Conservation (phyloP, 2,329 filamentous ascomycete species). For the Fusarium globosum region DNA sequence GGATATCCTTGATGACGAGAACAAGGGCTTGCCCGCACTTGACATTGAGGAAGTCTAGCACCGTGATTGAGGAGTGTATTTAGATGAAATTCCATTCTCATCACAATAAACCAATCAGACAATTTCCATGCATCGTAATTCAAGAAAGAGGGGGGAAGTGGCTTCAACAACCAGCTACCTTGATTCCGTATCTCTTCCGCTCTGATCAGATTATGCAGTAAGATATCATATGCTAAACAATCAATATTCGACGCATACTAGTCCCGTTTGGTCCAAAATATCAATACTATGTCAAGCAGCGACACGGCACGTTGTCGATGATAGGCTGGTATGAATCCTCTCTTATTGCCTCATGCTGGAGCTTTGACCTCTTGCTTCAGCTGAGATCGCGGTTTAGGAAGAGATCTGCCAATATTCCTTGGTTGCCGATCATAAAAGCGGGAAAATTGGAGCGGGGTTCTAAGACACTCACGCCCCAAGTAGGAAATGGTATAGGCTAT, state of each 20-base stretch:
- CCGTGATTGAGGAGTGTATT: rapidly evolving
- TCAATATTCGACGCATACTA: background rate
- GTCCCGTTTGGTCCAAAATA: rapidly evolving
- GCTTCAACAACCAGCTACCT: background rate
- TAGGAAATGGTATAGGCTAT: background rate
- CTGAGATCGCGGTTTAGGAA: background rate
- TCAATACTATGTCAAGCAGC: rapidly evolving
- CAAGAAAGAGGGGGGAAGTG: background rate
- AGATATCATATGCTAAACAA: background rate
- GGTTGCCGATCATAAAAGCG: too few species aligned
- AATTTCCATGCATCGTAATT: background rate
- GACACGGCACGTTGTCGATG: background rate
- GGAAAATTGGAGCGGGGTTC: background rate
- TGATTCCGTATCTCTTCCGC: rapidly evolving
- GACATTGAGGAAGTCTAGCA: background rate
- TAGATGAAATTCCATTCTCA: rapidly evolving
- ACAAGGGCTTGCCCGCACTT: background rate
- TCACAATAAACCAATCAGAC: rapidly evolving
- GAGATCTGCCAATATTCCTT: background rate
- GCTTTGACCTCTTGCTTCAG: background rate
- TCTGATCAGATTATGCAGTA: background rate
- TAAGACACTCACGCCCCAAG: background rate
- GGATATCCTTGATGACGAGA: background rate
- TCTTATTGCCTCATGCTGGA: background rate
- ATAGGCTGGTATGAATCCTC: background rate